A percentile compares a stretch with the other conserved stretches of the same genome.
Evolutionary conservation across 352 stramenopile genomes (phyloP).

Genomic region (Phytopythium delawarense): DNA sequence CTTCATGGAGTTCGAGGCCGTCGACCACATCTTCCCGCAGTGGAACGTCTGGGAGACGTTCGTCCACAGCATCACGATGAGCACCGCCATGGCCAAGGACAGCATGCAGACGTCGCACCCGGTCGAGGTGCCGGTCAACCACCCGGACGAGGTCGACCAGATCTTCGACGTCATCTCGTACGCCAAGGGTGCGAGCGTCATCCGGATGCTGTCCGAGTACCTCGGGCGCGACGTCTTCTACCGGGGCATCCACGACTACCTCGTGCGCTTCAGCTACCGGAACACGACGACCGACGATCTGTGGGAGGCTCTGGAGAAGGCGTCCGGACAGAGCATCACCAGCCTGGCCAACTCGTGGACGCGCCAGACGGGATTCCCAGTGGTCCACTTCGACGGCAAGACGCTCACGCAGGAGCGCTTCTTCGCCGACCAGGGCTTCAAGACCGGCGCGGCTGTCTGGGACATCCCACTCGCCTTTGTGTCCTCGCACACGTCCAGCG

Average conservation of each 20-base stretch:
- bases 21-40: conserved; percentile 92
- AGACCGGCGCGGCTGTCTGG: conserved; percentile 49
- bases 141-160: conserved; percentile 95
- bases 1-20: conserved; percentile 95
- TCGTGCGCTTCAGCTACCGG: conserved; percentile 89
- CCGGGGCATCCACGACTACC: conserved; percentile 91
- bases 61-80: conserved; percentile 74
- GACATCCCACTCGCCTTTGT: conserved; percentile 83
- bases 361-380: conserved; percentile 92
- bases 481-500: conserved; percentile 33
- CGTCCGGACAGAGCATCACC: conserved; percentile 87
- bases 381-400: conserved; percentile 76
- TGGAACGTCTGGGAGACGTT: conserved; percentile 97
- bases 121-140: conserved; percentile 93
- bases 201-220: conserved; percentile 78
- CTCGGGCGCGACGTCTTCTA: conserved; percentile 76
- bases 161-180: conserved; percentile 99
- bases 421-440: conserved; percentile 85
- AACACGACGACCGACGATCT: conserved; percentile 96
- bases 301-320: conserved; percentile 91
- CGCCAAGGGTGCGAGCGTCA: conserved; percentile 86
- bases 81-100: conserved; percentile 91
- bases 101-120: conserved; percentile 89
- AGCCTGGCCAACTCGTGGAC: conserved; percentile 93
- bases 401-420: conserved; percentile 91